Evolutionary conservation across 306 rosid genomes (phyloP), one percentile per base, ranked within the genome.

Genomic region (Malus orientalis): DNA sequence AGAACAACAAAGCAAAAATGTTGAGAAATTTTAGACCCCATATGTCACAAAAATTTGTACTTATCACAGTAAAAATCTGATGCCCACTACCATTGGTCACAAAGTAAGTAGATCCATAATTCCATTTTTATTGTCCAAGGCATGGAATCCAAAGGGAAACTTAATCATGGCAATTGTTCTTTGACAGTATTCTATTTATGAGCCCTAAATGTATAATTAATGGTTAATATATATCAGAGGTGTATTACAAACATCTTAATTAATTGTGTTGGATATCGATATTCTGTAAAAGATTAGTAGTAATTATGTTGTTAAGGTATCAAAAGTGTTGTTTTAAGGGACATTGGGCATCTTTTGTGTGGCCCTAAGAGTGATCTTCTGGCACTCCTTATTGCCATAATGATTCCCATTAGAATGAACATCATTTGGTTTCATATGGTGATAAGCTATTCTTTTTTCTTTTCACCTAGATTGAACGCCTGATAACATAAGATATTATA

Each of bases 11-110:
- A 22, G 53, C 76, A 4, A 20, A 57, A 72, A 60, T 60, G 70
- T 66, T 80, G 78, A 80, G 61, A 78, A 81, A 23, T 20, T 32
- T 73, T 74, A 80, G 87, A 79, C 85, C 92, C 96, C 84, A 84
- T 79, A 53, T 74, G 18, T 78, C 79, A 75, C 83, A 73, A 76
- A 69, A 73, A 32, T 73, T 8, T 18, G 59, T 60, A 54, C 33
- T 23, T 70, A 29, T 67, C 11, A 59, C 71, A 69, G 67, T 74
- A 82, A 76, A 72, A 74, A 45, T 54, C 23, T 70, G 22, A 69
- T 72, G 49, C 79, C 78, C 73, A 51, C 42, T 12, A 58, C 58
- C 25, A 71, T 79, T 77, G 49, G 61, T 30, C 69, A 32, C 69
- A 57, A 30, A 53, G 67, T n/a, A 32, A 64, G 68, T 63, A 19